Base-by-base conservation (phyloP, 495 filamentous ascomycete genomes). In the Sordaria brevicollis region DNA sequence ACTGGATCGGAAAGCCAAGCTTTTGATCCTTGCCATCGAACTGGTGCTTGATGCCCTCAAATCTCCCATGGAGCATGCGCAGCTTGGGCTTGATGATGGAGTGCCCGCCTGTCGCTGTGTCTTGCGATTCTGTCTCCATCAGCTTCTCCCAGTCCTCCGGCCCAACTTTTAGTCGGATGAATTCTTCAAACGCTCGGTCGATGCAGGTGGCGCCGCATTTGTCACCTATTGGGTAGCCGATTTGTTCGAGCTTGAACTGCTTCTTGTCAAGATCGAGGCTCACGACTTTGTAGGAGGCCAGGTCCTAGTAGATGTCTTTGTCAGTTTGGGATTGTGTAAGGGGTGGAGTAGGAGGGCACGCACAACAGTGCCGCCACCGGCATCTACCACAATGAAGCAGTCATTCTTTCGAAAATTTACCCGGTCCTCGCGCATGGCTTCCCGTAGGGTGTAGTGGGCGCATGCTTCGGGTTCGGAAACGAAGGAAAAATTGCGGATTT, bases 311-410 rank as follows among this genome's bases (percentile, higher is more conserved):
- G n/a, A n/a, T n/a, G n/a, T n/a, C n/a, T 2, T 31, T 29, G 66
- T 65, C 1, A 57, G 69, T 35, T 66, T 34, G 15, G 9, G 13
- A 34, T 11, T 6, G 13, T 13, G 35, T 33, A 21, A 15, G 25
- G 11, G 65, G 25, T 62, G 43, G 21, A n/a, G 19, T 68, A 19
- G 43, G 29, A 8, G 70, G n/a, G 9, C 36, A 86, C 72, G 68
- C 87, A 86, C 5, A 21, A 88, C 86, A 0, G 86, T 89, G 2
- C 85, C 87, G 4, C 86, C 87, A 19, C 86, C 85, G 0, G 85
- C 86, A 75, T 89, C 86, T 66, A 84, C 83, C 0, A 89, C 71
- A 35, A 89, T 78, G 67, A 89, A 85, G 29, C 80, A 86, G 65
- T 89, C 84, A 1, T 79, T 83, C 69, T 68, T 74, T 62, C 69